Percentiles rank a stretch among this genome's conserved stretches.
Evolutionary conservation across 192 early-diverging fungal genomes (phyloP).

Genomic region (Lobosporangium transversale): DNA sequence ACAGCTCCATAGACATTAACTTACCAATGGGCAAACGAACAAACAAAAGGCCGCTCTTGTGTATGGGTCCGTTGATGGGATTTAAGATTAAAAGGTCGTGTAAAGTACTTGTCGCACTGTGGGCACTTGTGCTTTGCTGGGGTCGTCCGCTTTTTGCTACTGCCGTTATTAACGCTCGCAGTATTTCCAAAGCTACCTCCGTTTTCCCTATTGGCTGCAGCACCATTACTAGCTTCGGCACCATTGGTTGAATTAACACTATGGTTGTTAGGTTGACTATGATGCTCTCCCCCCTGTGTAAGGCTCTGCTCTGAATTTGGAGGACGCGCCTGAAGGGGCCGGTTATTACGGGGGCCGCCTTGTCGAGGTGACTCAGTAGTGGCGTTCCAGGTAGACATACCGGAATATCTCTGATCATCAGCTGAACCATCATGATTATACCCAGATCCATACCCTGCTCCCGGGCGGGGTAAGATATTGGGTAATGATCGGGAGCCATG

Average conservation of each 20-base stretch:
- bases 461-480: conserved; percentile 21
- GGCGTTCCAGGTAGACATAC: conserved; percentile 12
- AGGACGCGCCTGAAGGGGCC: conserved; percentile 4
- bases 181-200: background rate
- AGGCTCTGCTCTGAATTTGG: background rate
- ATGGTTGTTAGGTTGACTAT: background rate
- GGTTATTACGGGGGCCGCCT: conserved; percentile 10
- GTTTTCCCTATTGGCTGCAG: background rate
- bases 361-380: background rate
- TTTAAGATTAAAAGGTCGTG: conserved; percentile 88
- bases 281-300: background rate
- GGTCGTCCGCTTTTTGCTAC: conserved; percentile 48
- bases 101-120: conserved; percentile 85
- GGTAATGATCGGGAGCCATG: conserved; percentile 10
- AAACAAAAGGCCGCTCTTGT: conserved; percentile 75
- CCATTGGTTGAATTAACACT: background rate
- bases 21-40: conserved; percentile 65
- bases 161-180: conserved; percentile 40
- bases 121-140: conserved; percentile 63
- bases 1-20: too few species aligned
- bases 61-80: conserved; percentile 85
- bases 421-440: background rate
- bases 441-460: background rate
- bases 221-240: background rate
- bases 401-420: background rate